Evolutionary conservation across 2,329 filamentous ascomycete genomes (phyloP), one percentile per base, ranked within the genome.

Genomic region (Diaporthe humulicola): DNA sequence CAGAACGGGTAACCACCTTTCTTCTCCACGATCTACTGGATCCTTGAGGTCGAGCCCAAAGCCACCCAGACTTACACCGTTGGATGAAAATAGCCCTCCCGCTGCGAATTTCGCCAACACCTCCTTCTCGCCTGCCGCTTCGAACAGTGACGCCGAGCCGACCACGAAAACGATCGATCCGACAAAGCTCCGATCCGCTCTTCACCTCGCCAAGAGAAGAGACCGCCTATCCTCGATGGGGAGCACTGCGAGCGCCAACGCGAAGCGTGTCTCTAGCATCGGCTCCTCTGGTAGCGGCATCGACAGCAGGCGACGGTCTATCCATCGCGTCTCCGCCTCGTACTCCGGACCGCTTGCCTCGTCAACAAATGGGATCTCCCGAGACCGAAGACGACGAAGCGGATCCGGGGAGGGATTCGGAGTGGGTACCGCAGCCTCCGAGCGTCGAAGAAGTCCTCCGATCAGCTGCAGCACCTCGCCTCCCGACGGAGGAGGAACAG

Each of bases 281-380:
- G 84, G 87, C 17, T 84, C 84, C 10, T 73, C 83, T 30, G 77
- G 78, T 28, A 76, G 81, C 54, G 54, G 72, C 42, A 50, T 70
- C 73, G 74, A 76, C 42, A 73, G 81, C 64, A 69, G 82, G 77
- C 80, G 71, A 80, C 81, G 75, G 79, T 82, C 77, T 48, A 79
- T 82, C 76, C 83, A 83, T 70, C 76, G 79, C 12, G 76, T 75
- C 28, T 82, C 82, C 50, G 67, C 79, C 17, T 82, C 82, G 76
- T 84, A 88, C 80, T 82, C 86, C 36, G 84, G 85, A 2, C 79
- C 84, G 19, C 81, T 87, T 54, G 84, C 89, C 9, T 89, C 88
- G 78, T 85, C 82, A 77, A 84, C 87, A 9, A 90, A 90, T 79
- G 90, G 89, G 57, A 89, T 91, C 78, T 90, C 88, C 54, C 85